Percentiles rank a stretch among this genome's conserved stretches.
These are phyloP conservation scores for Diutina sp. DNA, from an alignment of 1,139 yeast genomes.

Conservation along the genomic window DNA sequence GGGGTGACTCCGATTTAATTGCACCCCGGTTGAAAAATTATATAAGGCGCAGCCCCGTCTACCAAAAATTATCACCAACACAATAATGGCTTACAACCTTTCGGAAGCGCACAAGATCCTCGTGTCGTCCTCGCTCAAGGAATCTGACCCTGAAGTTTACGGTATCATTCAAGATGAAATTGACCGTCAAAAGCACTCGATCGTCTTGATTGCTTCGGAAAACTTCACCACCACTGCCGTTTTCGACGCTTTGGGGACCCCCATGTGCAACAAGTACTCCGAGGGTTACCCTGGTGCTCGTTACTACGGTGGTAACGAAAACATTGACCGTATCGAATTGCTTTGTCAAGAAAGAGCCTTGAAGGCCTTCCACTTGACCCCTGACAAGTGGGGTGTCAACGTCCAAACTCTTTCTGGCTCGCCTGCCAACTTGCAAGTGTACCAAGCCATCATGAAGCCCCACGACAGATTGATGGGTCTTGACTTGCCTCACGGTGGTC, in stretches of 20 bases:
- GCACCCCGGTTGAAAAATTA: not conserved
- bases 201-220: slow-evolving; percentile 88
- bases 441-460: slow-evolving; percentile 81
- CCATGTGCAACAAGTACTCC: slow-evolving; percentile 96
- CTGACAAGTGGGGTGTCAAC: slow-evolving; percentile 88
- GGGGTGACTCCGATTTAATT: not conserved
- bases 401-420: slow-evolving; percentile 93
- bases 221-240: slow-evolving; percentile 92
- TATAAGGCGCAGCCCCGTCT: not conserved
- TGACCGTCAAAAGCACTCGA: slow-evolving; percentile 76
- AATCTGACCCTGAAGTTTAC: slow-evolving; percentile 74
- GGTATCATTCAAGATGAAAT: slow-evolving; percentile 62
- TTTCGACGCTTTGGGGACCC: slow-evolving; percentile 87
- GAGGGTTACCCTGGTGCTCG: slow-evolving; percentile 98
- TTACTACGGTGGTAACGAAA: slow-evolving; percentile 94
- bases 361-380: slow-evolving; percentile 64
- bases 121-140: not conserved
- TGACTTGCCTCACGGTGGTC: slow-evolving; percentile 96
- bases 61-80: not conserved
- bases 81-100: slow-evolving; percentile 1
- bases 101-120: slow-evolving; percentile 1
- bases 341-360: slow-evolving; percentile 88
- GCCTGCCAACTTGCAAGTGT: slow-evolving; percentile 90
- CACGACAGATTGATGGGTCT: slow-evolving; percentile 95
- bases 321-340: slow-evolving; percentile 81